Base-by-base conservation (phyloP, 2,329 filamentous ascomycete genomes). In the Didymella glomerata region DNA sequence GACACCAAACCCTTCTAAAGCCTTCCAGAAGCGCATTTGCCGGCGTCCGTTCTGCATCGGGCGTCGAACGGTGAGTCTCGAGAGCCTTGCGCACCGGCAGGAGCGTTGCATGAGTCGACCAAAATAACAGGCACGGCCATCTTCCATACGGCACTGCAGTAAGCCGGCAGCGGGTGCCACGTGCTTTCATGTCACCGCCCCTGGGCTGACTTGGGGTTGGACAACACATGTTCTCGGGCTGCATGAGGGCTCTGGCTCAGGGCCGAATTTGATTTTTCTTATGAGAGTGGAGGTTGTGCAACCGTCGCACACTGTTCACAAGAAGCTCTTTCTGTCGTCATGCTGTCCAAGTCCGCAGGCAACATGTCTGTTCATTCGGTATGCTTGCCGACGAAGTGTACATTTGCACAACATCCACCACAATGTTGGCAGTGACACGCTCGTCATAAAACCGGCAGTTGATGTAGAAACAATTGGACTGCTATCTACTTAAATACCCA, bases 61-160 rank as follows among this genome's bases (percentile, higher is more conserved):
- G 30, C n/a, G 34, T 41, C 14, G 8, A 42, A 28, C 16, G 38
- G 41, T 20, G 25, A 50, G 36, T 24, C 51, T 47, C 45, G 28
- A 44, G 53, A 44, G 46, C 53, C 53, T 27, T 49, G n/a, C 38
- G 45, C 45, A 55, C 45, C 28, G 44, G 38, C 44, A 49, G 36
- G 18, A 53, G 18, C 28, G 22, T 36, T 52, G 48, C 44, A 48
- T 45, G 41, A 49, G 45, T 50, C 40, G 50, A 48, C 50, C 41
- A 54, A 36, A 54, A 59, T 47, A 54, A 54, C 46, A 54, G n/a
- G 46, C 49, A 59, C 49, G 42, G 56, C 40, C 46, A 54, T 59
- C 38, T 42, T 50, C 40, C 46, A 13, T 16, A 25, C 24, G 27
- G 49, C 44, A 45, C 46, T 27, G 45, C 50, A 41, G 18, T 45